A percentile compares a stretch with the other conserved stretches of the same genome.
These are phyloP conservation scores for Termitomyces sp. DNA, from an alignment of 768 basidiomycete genomes.

Conservation along the genomic window DNA sequence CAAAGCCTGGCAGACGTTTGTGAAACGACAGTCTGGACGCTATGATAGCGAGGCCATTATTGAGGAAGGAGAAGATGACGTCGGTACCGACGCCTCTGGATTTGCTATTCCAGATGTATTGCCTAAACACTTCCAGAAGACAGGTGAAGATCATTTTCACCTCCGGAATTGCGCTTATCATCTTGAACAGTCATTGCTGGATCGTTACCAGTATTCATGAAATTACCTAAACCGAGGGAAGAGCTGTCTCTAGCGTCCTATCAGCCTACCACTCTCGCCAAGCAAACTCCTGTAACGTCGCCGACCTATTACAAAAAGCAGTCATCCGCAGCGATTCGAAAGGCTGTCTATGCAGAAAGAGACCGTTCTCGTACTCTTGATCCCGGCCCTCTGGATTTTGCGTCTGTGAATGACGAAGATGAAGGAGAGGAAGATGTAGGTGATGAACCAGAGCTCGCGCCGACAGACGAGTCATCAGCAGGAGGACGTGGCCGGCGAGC, in stretches of 20 bases:
- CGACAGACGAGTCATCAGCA: constrained; percentile 24
- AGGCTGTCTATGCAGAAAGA: constrained; percentile 61
- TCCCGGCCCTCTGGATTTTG: constrained; percentile 64
- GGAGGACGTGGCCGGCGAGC: constrained; percentile 48
- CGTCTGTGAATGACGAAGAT: constrained; percentile 43
- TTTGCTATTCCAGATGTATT: constrained; percentile 8
- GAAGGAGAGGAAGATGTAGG: constrained; percentile 26
- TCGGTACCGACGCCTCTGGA: constrained; percentile 7
- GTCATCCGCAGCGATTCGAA: constrained; percentile 49
- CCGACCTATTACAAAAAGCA: constrained; percentile 20
- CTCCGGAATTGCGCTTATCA: background rate
- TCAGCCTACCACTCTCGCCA: constrained; percentile 42
- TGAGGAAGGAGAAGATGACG: constrained; percentile 26
- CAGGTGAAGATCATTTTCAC: background rate
- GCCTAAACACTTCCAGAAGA: constrained; percentile 1
- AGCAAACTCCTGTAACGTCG: constrained; percentile 29
- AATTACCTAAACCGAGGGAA: constrained; percentile 26
- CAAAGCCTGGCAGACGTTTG: constrained; percentile 59
- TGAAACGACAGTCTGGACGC: constrained; percentile 28
- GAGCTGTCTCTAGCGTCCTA: constrained; percentile 52
- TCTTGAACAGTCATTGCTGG: constrained; percentile 15
- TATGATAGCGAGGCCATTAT: constrained; percentile 16
- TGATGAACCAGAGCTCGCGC: constrained; percentile 7
- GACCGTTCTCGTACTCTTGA: constrained; percentile 60
- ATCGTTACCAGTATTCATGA: constrained; percentile 65